Evolutionary conservation across 2,329 filamentous ascomycete species (phyloP).

Genomic region (Ceratocystiopsis minuta): DNA sequence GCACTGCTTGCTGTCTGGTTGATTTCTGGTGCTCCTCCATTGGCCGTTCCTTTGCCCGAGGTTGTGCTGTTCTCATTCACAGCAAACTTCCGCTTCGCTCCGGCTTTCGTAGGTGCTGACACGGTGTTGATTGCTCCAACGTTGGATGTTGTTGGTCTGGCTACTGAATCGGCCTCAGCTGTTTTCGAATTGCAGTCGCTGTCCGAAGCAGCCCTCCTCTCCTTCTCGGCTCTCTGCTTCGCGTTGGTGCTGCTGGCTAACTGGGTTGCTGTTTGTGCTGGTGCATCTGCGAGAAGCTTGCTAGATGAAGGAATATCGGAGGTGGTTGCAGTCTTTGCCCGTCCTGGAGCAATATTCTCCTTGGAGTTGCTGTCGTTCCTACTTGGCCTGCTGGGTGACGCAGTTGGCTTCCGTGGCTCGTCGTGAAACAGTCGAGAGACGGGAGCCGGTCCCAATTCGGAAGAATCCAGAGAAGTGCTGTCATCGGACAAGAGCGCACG

Average conservation of each 20-base stretch:
- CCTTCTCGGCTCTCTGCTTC: not conserved
- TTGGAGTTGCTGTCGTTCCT: not conserved
- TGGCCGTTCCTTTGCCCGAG: no score
- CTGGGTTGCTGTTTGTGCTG: not conserved
- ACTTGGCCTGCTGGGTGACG: conserved; percentile 18
- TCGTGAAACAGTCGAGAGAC: conserved; percentile 28
- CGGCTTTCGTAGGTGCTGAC: conserved; percentile 19
- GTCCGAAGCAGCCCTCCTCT: no score
- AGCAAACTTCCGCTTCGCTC: conserved; percentile 40
- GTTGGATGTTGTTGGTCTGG: not conserved
- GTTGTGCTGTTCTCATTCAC: conserved; percentile 30
- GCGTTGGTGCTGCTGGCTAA: not conserved
- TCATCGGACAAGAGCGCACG: conserved; percentile 10
- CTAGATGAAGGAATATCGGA: no score
- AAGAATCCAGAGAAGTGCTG: conserved; percentile 32
- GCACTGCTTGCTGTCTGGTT: conserved; percentile 6
- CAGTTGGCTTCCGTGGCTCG: not conserved
- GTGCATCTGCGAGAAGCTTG: not conserved
- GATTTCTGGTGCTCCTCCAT: no score
- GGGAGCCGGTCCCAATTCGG: conserved; percentile 48
- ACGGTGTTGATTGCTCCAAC: no score
- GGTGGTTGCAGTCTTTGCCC: no score
- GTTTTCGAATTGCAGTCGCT: no score
- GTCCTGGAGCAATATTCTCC: no score
- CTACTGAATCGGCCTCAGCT: not conserved